Percentiles rank a stretch among this genome's conserved stretches.
Evolutionary conservation across 345 rosid species (phyloP).

Genomic region (Anacardium occidentale): DNA sequence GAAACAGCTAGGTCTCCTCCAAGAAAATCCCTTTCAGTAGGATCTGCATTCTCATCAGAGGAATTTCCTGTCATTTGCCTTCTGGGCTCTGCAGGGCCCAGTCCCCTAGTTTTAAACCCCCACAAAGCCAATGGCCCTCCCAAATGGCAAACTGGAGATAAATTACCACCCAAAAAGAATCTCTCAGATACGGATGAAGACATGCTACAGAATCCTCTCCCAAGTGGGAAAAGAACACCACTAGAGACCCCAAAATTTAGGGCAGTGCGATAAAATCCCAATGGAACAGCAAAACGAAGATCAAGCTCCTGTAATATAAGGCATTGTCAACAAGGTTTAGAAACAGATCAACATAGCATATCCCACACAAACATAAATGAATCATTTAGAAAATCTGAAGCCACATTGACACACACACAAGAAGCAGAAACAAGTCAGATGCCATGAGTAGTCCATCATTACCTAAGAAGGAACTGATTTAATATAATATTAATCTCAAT

Average conservation of each 20-base stretch:
- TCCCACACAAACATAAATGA: not conserved
- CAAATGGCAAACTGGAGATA: constrained; percentile 70
- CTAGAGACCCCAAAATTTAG: constrained; percentile 74
- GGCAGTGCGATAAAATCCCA: constrained; percentile 71
- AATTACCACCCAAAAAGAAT: constrained; percentile 87
- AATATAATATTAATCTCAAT: no score
- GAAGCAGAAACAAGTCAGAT: constrained; percentile 1
- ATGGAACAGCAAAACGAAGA: constrained; percentile 77
- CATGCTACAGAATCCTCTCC: constrained; percentile 51
- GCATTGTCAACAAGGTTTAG: constrained; percentile 13
- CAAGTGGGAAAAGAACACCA: constrained; percentile 80
- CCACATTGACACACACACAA: not conserved
- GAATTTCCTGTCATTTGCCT: constrained; percentile 40
- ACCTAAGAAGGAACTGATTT: no score
- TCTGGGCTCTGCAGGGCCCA: constrained; percentile 79
- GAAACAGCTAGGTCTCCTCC: constrained; percentile 93
- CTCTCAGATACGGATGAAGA: constrained; percentile 78
- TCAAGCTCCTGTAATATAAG: constrained; percentile 65
- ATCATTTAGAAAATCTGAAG: constrained; percentile 9
- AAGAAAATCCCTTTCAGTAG: constrained; percentile 63
- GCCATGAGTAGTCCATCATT: not conserved
- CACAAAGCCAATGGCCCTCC: constrained; percentile 84
- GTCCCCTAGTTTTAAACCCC: constrained; percentile 80
- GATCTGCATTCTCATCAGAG: constrained; percentile 33
- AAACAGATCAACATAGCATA: not conserved